Percentiles rank a stretch among this genome's conserved stretches.
Evolutionary conservation across 1,284 basidiomycete species (phyloP).

Genomic region (Leccinum angustisporum): DNA sequence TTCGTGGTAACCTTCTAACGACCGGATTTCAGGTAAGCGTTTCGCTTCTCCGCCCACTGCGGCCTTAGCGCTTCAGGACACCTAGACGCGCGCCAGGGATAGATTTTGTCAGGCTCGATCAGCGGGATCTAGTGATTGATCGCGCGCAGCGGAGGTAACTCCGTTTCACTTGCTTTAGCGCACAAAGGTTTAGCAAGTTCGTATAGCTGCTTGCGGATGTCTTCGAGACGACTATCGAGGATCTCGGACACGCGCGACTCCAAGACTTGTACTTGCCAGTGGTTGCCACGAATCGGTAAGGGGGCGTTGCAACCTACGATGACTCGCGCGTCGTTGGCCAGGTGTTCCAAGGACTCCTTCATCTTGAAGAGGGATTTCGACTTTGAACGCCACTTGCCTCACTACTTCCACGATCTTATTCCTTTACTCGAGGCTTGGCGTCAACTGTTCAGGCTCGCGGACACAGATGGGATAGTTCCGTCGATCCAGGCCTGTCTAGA

Average conservation of each 20-base stretch:
- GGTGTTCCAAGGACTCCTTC: too few species aligned
- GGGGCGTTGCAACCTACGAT: too few species aligned
- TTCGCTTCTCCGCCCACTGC: slow-evolving; percentile 32
- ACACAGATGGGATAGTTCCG: too few species aligned
- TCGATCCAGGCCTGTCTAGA: too few species aligned
- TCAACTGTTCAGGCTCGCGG: too few species aligned
- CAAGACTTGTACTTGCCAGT: slow-evolving; percentile 14
- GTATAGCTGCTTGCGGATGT: slow-evolving; percentile 10
- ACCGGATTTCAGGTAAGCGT: slow-evolving; percentile 29
- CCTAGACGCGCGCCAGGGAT: slow-evolving; percentile 28
- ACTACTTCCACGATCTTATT: too few species aligned
- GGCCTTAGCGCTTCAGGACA: slow-evolving; percentile 33
- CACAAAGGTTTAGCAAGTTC: slow-evolving; percentile 29
- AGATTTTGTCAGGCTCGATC: slow-evolving; percentile 31
- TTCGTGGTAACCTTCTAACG: slow-evolving; percentile 32
- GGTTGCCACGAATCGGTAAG: too few species aligned
- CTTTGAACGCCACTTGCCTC: too few species aligned
- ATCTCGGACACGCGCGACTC: slow-evolving; percentile 17
- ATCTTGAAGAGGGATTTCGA: too few species aligned
- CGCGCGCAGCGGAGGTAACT: slow-evolving; percentile 30
- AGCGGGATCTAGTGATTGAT: slow-evolving; percentile 39
- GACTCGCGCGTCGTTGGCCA: too few species aligned
- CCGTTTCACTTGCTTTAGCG: slow-evolving; percentile 22
- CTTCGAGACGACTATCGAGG: slow-evolving; percentile 6
- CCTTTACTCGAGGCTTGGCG: too few species aligned